These are phyloP conservation scores for Starmerella vitae DNA, from an alignment of 805 yeast species.

Conservation along the genomic window DNA sequence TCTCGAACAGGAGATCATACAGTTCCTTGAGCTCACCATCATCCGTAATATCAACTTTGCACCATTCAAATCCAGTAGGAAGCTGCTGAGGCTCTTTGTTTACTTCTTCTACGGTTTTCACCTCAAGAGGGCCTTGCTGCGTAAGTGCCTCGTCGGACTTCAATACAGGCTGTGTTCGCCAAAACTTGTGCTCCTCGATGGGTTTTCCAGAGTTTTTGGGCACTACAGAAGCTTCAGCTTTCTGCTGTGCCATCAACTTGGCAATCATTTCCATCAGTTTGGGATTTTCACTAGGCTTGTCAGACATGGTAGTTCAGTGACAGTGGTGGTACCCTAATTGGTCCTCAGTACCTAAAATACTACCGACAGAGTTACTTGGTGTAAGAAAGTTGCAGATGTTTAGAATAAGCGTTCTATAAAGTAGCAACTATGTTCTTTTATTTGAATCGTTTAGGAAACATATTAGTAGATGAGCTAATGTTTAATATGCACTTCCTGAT, in stretches of 20 bases:
- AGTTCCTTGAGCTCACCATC: slow-evolving; percentile 57
- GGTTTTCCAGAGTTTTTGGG: slow-evolving; percentile 23
- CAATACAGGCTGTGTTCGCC: slow-evolving; percentile 96
- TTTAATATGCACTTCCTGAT: no score
- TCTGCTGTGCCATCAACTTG: slow-evolving; percentile 13
- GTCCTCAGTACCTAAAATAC: no score
- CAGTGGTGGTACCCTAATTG: no score
- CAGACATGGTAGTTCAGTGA: background rate
- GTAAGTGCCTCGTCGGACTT: slow-evolving; percentile 57
- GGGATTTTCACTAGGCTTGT: slow-evolving; percentile 3
- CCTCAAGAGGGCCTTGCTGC: slow-evolving; percentile 30
- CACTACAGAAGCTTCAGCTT: slow-evolving; percentile 2
- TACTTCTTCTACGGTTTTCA: slow-evolving; percentile 58
- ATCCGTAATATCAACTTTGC: slow-evolving; percentile 50
- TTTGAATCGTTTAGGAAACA: no score
- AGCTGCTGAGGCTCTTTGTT: slow-evolving; percentile 58
- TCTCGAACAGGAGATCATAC: slow-evolving; percentile 64
- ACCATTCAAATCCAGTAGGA: slow-evolving; percentile 78
- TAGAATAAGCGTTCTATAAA: no score
- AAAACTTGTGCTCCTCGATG: slow-evolving; percentile 85
- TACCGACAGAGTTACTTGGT: no score
- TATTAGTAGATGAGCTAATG: no score
- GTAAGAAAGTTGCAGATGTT: no score
- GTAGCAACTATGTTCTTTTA: no score
- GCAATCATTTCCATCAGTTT: slow-evolving; percentile 16